A percentile compares a stretch with the other conserved stretches of the same genome.
phyloP scores from a whole-genome alignment of 1,284 basidiomycete species.

The Boletus albobrunnescens region DNA sequence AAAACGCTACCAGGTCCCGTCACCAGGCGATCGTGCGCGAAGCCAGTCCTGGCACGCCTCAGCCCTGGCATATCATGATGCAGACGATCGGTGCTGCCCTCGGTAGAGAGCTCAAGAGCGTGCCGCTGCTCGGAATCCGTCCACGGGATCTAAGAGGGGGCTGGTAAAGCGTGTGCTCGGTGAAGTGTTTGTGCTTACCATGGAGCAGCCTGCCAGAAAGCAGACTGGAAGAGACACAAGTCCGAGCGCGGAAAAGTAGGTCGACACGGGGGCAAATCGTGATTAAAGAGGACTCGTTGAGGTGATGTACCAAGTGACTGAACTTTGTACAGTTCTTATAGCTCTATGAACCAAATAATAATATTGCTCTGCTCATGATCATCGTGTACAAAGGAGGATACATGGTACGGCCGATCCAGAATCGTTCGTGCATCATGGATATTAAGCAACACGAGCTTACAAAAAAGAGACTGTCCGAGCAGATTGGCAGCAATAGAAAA shows the following conservation, averaged over 20 bases:
- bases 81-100: too few species aligned
- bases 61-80: too few species aligned
- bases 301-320: background rate
- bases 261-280: too few species aligned
- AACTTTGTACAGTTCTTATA: too few species aligned
- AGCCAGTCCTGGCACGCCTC: too few species aligned
- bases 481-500: background rate
- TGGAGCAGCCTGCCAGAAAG: background rate
- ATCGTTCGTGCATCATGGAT: background rate
- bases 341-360: too few species aligned
- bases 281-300: background rate
- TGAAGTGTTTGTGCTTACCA: background rate
- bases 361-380: too few species aligned
- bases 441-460: background rate
- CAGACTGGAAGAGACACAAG: conserved; percentile 3
- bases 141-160: background rate
- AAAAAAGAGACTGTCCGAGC: background rate
- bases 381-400: background rate
- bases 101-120: too few species aligned
- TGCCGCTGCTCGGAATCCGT: too few species aligned
- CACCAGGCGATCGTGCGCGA: too few species aligned
- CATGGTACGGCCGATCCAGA: background rate
- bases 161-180: background rate
- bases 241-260: background rate
- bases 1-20: too few species aligned